Base-by-base conservation (phyloP, 2,329 filamentous ascomycete genomes). In the Fusarium sp. region DNA sequence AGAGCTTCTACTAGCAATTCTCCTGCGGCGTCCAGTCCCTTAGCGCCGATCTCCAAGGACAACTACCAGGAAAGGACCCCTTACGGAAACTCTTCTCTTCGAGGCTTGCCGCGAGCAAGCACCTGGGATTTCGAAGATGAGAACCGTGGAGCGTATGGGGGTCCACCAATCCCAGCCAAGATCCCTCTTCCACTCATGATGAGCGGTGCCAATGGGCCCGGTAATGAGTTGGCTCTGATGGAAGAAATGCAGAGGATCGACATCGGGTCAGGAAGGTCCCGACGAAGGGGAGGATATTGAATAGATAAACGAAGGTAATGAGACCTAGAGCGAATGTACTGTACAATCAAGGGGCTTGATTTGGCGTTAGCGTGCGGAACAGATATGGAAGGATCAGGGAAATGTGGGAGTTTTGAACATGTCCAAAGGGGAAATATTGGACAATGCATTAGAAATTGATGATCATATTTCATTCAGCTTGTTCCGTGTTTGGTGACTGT, bases 231-330 rank as follows among this genome's bases (percentile, higher is more conserved):
- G 81, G 90, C 92, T 22, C 83, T 95, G 62, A 88, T 93, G 82
- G 87, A 94, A 72, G 93, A 95, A 83, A 89, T 95, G 86, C 91
- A 88, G 77, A 86, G 86, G 57, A 92, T 93, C 70, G 90, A 93
- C 76, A 88, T 93, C 73, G 91, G 91, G n/a, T 85, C 85, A 27
- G 91, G 90, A 5, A 84, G 90, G 68, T 88, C 88, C 29, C 84
- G 89, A 76, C 84, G 89, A 52, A 86, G 88, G 62, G 84, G 84
- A 35, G 84, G 84, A 27, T 85, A 85, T 69, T 86, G 66, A 82
- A 58, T 50, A 42, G 68, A 58, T 47, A 31, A 70, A 71, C 54
- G 59, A 72, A 68, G 70, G 67, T 45, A 70, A 78, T 52, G 66
- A 70, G 62, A 60, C 52, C 66, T 65, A 72, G 61, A 74, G 56